Evolutionary conservation across 1,284 basidiomycete species (phyloP), one percentile per base, ranked within the genome.

Genomic region (Mycena citricolor): DNA sequence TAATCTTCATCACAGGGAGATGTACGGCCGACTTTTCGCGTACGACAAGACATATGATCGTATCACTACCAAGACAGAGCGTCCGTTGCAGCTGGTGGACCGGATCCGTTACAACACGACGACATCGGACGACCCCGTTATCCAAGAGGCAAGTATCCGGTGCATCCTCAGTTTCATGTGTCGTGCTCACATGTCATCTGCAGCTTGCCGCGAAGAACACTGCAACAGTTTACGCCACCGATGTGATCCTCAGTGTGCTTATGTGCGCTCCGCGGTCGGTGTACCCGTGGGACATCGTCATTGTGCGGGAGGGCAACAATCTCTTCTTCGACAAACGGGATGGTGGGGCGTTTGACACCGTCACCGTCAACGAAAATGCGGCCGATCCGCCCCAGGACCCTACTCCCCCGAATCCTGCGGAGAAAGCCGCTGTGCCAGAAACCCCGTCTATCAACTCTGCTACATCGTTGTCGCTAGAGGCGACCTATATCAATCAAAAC

Each of bases 401-500:
- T 26, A 61, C 83, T 14, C 80, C 91, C 44, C 78, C 82, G 6
- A 86, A 86, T 54, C 82, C 84, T 4, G 63, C 64, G 19, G 87
- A 89, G 57, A 89, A 83, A 57, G 64, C 75, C 12, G 57, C 65
- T 12, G 67, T 70, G 13, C 79, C 80, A 29, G 90, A 93, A 49
- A 65, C 69, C 0, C 79, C 85, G 11, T 79, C 86, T 0, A 93
- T 97, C 71, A 99, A 99, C 73, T 85, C 92, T 11, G 92, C 94
- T 2, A 90, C 91, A 2, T 93, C 91, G 1, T 77, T 99, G 36
- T 94, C 94, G 2, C 78, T 99, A 32, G 97, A 99, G 67, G 97
- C 97, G 10, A 98, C 95, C 24, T 99, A 97, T 68, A 92, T 99
- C 76, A 98, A 98, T 73, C 93, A 97, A 66, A 98, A 98, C 73